phyloP scores from a whole-genome alignment of 2,329 filamentous ascomycete species.

The Alternaria sp. region DNA sequence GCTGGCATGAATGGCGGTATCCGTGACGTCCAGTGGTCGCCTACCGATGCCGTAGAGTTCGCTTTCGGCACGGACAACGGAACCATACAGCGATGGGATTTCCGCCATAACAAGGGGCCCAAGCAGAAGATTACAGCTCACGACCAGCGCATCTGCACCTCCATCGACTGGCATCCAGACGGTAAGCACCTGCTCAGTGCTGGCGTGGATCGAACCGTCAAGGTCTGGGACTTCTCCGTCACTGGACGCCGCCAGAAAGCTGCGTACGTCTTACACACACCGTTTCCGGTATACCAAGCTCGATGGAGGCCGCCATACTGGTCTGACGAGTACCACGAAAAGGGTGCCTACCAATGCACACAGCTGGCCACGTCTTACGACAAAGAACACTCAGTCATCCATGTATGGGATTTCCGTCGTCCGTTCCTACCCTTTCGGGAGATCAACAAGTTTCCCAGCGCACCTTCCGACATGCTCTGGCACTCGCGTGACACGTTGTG shows the following conservation, averaged over 20 bases:
- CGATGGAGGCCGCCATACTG: conserved; percentile 68
- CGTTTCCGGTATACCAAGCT: conserved; percentile 67
- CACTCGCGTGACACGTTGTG: conserved; percentile 69
- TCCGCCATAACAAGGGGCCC: conserved; percentile 62
- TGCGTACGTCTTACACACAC: conserved; percentile 63
- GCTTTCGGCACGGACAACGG: conserved; percentile 70
- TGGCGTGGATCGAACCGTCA: conserved; percentile 66
- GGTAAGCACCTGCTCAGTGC: conserved; percentile 69
- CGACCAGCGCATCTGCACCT: conserved; percentile 62
- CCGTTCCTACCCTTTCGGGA: conserved; percentile 68
- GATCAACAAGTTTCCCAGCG: conserved; percentile 61
- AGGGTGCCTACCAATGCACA: conserved; percentile 64
- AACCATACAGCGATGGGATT: conserved; percentile 69
- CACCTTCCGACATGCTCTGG: conserved; percentile 67
- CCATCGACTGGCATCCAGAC: conserved; percentile 72
- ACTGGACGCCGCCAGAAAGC: conserved; percentile 65
- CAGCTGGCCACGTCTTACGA: conserved; percentile 69
- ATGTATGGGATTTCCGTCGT: conserved; percentile 69
- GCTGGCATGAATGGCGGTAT: conserved; percentile 66
- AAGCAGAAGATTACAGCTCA: conserved; percentile 68
- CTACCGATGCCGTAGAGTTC: conserved; percentile 66
- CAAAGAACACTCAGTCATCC: conserved; percentile 64
- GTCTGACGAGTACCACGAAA: conserved; percentile 58
- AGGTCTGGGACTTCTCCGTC: conserved; percentile 68
- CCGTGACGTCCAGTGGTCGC: conserved; percentile 70